Evolutionary conservation across 2,329 filamentous ascomycete genomes (phyloP).

Genomic region (Neoscytalidium dimidiatum): DNA sequence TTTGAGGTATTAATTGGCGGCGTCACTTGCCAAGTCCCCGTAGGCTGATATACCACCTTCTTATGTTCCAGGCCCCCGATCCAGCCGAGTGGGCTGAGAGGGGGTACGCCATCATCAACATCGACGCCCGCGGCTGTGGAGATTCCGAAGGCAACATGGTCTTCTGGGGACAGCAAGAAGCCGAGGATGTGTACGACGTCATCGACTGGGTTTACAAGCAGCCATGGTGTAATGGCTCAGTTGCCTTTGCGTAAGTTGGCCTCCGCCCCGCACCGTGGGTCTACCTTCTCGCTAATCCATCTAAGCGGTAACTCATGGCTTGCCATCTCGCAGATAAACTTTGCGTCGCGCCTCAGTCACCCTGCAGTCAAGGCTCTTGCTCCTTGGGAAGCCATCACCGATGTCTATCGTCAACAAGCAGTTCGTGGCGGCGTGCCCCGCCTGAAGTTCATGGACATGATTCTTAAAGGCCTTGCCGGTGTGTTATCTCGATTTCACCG

Average conservation of each 20-base stretch:
- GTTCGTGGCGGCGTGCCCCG: conserved; percentile 23
- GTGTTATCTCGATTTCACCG: neutral
- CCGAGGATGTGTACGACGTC: conserved; percentile 49
- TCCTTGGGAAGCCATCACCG: conserved; percentile 15
- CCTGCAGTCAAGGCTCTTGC: conserved; percentile 15
- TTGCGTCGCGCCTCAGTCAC: conserved; percentile 12
- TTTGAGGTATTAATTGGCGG: conserved; percentile 36
- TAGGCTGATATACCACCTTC: neutral
- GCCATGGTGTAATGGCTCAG: conserved; percentile 48
- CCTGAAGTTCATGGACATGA: conserved; percentile 17
- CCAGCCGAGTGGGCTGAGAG: conserved; percentile 39
- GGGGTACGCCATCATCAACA: conserved; percentile 39
- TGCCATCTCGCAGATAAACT: conserved; percentile 39
- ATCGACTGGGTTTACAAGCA: conserved; percentile 45
- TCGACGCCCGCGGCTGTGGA: conserved; percentile 34
- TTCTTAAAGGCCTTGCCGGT: conserved; percentile 12
- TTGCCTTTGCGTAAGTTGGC: conserved; percentile 39
- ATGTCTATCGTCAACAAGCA: conserved; percentile 24
- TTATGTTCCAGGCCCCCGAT: conserved; percentile 34
- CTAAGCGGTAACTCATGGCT: conserved; percentile 45
- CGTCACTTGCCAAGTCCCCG: accelerated
- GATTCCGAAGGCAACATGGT: conserved; percentile 35
- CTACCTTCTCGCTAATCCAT: neutral
- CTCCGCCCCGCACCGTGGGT: too few species aligned
- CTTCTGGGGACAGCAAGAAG: conserved; percentile 34